Evolutionary conservation across 257 asterid genomes (phyloP), one percentile per base, ranked within the genome.

Genomic region (Gardenia jasminoides): DNA sequence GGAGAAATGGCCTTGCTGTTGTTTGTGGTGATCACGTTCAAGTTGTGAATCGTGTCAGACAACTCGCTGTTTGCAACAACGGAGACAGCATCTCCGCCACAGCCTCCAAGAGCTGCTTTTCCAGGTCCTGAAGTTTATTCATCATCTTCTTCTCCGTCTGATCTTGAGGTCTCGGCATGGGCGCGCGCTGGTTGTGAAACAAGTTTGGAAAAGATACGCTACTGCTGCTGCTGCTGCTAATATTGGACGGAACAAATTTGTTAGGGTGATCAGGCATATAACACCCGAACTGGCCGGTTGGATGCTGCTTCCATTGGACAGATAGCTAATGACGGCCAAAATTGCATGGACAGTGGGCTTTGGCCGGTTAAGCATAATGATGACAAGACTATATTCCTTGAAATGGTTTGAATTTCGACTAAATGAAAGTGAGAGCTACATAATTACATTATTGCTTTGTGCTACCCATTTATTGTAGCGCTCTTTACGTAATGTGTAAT

Each of bases 41-140:
- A 83, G 80, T 76, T 87, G 85, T 89, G 92, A 79, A 91, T 88
- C 54, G 94, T 88, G 59, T 89, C 92, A 7, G 93, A 92, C 97
- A 96, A 94, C 84, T 88, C 97, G 82, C 89, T 88, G 83, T 88
- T 78, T 10, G 92, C 90, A 5, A 94, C 84, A 36, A 74, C 90
- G 1, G 96, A 91, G 24, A 88, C 88, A 10, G 83, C 80, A 30
- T 89, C 91, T 12, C 70, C 83, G 13, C 80, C 87, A 12, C 70
- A 82, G 12, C 28, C 19, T 4, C 41, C 81, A 92, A 78, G 8
- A 94, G 91, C 85, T 94, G 87, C 65, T 94, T 92, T 41, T 94
- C 98, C 50, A 94, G 88, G 83, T 94, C 97, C 31, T 84, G 94
- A 13, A 94, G 86, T 74, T 78, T 80, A 72, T 86, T 86, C 90